phyloP scores from a whole-genome alignment of 2,329 filamentous ascomycete species.

The Cryphonectria radicalis region DNA sequence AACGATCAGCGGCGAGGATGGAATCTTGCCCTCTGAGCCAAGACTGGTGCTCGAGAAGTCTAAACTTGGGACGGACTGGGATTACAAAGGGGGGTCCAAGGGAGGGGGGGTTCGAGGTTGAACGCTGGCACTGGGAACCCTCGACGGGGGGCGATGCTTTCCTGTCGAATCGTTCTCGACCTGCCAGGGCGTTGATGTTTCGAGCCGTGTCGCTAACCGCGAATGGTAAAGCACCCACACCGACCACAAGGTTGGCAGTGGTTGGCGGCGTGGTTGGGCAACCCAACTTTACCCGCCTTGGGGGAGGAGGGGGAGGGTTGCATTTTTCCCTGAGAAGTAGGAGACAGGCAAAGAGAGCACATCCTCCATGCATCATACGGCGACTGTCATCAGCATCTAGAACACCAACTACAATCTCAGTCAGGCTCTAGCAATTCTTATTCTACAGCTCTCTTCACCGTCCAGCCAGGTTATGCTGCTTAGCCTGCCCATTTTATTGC shows the following conservation, averaged over 20 bases:
- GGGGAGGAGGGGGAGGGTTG: no score
- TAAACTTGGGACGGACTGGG: constrained; percentile 20
- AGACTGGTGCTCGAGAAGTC: constrained; percentile 6
- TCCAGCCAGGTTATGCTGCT: not conserved
- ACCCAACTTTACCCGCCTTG: no score
- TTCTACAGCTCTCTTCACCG: not conserved
- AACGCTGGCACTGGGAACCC: not conserved
- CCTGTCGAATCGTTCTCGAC: constrained; percentile 16
- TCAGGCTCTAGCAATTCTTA: no score
- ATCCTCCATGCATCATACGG: no score
- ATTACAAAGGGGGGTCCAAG: not conserved
- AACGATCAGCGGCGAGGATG: not conserved
- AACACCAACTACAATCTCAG: no score
- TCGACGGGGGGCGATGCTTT: not conserved
- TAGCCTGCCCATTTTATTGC: not conserved
- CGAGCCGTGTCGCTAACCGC: constrained; percentile 6
- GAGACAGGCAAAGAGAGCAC: not conserved
- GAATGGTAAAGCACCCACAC: not conserved
- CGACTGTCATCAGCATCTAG: no score
- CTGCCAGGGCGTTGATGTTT: constrained; percentile 11
- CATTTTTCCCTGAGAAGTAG: not conserved
- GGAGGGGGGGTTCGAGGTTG: constrained; percentile 1
- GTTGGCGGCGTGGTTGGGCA: no score
- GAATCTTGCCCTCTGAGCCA: not conserved
- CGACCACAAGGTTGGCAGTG: not conserved